These are phyloP conservation scores for Rhodotorula sp. DNA, from an alignment of 1,284 basidiomycete genomes.

Conservation along the genomic window DNA sequence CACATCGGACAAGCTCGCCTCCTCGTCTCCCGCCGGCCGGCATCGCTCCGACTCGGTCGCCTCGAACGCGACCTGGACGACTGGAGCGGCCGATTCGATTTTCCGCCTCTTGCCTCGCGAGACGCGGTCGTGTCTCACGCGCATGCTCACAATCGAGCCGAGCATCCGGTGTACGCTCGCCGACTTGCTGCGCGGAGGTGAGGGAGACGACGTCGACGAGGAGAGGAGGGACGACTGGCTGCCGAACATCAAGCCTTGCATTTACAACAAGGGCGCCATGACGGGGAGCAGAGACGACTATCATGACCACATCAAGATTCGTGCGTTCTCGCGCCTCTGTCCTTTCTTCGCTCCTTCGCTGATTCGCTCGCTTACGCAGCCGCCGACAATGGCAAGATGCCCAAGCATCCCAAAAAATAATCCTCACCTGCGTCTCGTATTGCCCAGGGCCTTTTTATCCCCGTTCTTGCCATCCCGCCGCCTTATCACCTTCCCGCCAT, in stretches of 20 bases:
- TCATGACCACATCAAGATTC: constrained; percentile 37
- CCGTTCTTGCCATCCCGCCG: too few species aligned
- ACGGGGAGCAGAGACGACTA: constrained; percentile 6
- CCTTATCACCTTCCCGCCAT: too few species aligned
- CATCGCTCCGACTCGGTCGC: constrained; percentile 48
- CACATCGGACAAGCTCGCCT: not conserved
- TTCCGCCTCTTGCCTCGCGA: constrained; percentile 96
- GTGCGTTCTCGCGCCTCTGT: not conserved
- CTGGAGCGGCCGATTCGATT: constrained; percentile 88
- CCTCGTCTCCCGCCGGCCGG: constrained; percentile 6
- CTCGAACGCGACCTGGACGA: constrained; percentile 68
- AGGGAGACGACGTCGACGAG: constrained; percentile 45
- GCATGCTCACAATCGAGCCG: constrained; percentile 93
- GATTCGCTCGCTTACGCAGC: too few species aligned
- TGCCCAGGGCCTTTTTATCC: too few species aligned
- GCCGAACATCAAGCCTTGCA: constrained; percentile 30
- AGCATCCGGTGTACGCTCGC: constrained; percentile 84
- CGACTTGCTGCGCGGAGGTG: constrained; percentile 77
- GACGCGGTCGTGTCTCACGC: constrained; percentile 77
- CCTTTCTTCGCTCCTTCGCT: too few species aligned
- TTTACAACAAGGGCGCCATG: constrained; percentile 15
- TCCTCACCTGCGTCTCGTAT: too few species aligned
- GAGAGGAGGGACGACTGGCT: constrained; percentile 49
- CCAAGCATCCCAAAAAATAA: too few species aligned
- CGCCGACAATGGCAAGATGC: too few species aligned